Percentiles rank a stretch among this genome's conserved stretches.
Evolutionary conservation across 495 filamentous ascomycete genomes (phyloP).

Genomic region (Sporormia fimetaria): DNA sequence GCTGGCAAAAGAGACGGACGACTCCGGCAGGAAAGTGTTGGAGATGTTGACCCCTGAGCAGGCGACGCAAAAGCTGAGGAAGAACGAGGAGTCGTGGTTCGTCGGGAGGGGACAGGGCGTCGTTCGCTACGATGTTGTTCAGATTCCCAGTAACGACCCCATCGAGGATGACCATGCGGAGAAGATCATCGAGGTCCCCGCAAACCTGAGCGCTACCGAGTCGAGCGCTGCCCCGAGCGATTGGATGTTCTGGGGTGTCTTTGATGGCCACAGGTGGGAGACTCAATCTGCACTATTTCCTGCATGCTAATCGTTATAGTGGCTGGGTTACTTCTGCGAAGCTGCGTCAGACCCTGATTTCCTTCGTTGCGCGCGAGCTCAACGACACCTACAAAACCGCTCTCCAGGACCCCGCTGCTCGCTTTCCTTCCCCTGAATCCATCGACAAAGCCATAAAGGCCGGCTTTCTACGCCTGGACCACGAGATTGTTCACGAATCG

Average conservation of each 20-base stretch:
- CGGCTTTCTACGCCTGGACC: slow-evolving; percentile 76
- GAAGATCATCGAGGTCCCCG: slow-evolving; percentile 84
- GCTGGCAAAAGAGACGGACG: slow-evolving; percentile 73
- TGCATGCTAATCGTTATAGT: slow-evolving; percentile 34
- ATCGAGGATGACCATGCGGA: slow-evolving; percentile 98
- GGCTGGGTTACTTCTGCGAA: slow-evolving; percentile 99
- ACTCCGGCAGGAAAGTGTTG: slow-evolving; percentile 66
- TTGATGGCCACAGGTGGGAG: slow-evolving; percentile 83
- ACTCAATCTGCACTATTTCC: not conserved
- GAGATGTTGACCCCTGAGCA: slow-evolving; percentile 96
- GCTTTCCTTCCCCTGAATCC: slow-evolving; percentile 56
- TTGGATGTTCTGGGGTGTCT: slow-evolving; percentile 99
- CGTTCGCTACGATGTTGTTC: slow-evolving; percentile 88
- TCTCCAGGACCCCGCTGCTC: slow-evolving; percentile 46
- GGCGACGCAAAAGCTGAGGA: slow-evolving; percentile 76
- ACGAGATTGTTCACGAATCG: slow-evolving; percentile 85
- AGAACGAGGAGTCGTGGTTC: slow-evolving; percentile 80
- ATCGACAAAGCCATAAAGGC: slow-evolving; percentile 88
- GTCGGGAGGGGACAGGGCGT: slow-evolving; percentile 87
- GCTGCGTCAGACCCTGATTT: slow-evolving; percentile 80
- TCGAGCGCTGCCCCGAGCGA: slow-evolving; percentile 54
- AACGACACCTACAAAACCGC: slow-evolving; percentile 80
- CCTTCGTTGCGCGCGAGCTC: slow-evolving; percentile 86
- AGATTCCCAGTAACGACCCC: slow-evolving; percentile 89
- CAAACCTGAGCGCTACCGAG: slow-evolving; percentile 40